phyloP scores from a whole-genome alignment of 192 early-diverging fungal species.

The Allomyces macrogynus region DNA sequence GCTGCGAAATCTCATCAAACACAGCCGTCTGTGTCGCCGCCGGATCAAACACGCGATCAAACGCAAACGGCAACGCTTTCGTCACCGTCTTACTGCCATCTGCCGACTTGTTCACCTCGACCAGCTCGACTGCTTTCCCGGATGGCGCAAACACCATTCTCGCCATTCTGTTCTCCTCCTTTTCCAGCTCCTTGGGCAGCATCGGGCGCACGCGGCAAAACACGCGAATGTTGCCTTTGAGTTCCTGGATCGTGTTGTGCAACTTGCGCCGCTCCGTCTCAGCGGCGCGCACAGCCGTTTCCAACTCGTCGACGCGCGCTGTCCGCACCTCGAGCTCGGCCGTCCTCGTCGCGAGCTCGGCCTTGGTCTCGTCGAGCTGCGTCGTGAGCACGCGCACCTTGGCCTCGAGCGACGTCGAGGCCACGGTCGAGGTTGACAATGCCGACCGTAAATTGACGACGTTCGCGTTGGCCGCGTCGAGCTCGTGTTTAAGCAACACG shows the following conservation, averaged over 20 bases:
- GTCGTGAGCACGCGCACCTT: slow-evolving; percentile 17
- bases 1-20: slow-evolving; percentile 86
- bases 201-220: slow-evolving; percentile 84
- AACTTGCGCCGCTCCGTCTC: slow-evolving; percentile 61
- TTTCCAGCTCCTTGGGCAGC: slow-evolving; percentile 6
- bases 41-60: slow-evolving; percentile 68
- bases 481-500: slow-evolving; percentile 9
- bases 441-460: slow-evolving; percentile 16
- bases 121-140: not conserved
- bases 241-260: slow-evolving; percentile 83
- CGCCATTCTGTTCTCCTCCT: not conserved
- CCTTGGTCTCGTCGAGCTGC: slow-evolving; percentile 23
- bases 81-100: slow-evolving; percentile 22
- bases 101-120: slow-evolving; percentile 12
- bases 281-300: slow-evolving; percentile 42
- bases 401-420: slow-evolving; percentile 18
- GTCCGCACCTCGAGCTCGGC: slow-evolving; percentile 16
- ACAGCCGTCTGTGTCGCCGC: slow-evolving; percentile 47
- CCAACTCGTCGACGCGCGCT: slow-evolving; percentile 22
- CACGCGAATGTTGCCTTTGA: slow-evolving; percentile 93
- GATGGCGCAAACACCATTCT: slow-evolving; percentile 1
- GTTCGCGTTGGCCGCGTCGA: slow-evolving; percentile 10
- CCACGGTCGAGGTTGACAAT: slow-evolving; percentile 25
- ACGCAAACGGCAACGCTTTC: slow-evolving; percentile 55
- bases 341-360: slow-evolving; percentile 10